Base-by-base conservation (phyloP, 75 land plant genomes). In the Picea glauca region DNA sequence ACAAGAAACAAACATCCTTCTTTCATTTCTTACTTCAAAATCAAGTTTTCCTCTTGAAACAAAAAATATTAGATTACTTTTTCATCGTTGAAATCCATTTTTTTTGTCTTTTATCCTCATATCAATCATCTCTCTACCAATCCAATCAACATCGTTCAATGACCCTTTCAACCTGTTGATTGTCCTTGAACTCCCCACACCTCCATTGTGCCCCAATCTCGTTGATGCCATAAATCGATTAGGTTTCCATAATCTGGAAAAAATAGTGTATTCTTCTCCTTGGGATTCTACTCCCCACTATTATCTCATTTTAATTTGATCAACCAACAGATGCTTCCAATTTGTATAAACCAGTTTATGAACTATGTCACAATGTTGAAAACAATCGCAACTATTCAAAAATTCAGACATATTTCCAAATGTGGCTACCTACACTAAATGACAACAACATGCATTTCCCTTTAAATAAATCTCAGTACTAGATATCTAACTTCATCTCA, bases 51-150 rank as follows among this genome's bases (percentile, higher is more conserved):
- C 26, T 26, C 26, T 26, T 26, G 26, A 59, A 40, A 40, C 43
- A 26, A 68, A 66, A 68, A 35, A 21, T 18, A 77, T 63, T 7
- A 26, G 66, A 84, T 83, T 85, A 95, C 98, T 82, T 82, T 86
- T 50, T 91, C 89, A 58, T 93, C 96, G 66, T 87, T 87, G 58
- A 83, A 80, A 60, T 80, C 86, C 1, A 77, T 77, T 76, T 80
- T 26, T 87, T 58, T 84, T 84, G 78, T 96, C 96, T 62, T 90
- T 78, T 74, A 96, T 82, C 91, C 88, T 91, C 98, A 96, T 91
- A 64, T 93, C 96, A 70, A 84, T 84, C 93, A 96, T 90, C 84
- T 93, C 96, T 72, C 87, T 88, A 33, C 97, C 94, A 40, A 95
- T 84, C 84, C 87, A 80, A 4, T 95, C 98, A 62, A 93, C 87